Evolutionary conservation across 345 rosid species (phyloP), one percentile per base, ranked within the genome.

Genomic region (Eucalyptus caleyi): DNA sequence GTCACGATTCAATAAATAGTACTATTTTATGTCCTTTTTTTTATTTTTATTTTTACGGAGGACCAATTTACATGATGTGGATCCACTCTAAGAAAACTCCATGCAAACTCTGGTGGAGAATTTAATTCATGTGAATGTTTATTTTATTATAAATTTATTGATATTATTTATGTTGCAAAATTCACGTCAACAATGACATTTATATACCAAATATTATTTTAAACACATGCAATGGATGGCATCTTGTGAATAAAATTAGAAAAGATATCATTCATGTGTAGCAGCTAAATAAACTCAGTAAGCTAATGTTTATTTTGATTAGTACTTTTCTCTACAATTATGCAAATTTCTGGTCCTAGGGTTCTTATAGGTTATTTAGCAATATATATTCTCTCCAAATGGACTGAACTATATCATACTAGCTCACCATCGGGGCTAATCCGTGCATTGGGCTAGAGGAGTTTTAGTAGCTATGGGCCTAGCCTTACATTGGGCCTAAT

Each of bases 221-320:
- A 53, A 53, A 53, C 24, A 8, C 24, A 53, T 19, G 30, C 30
- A 60, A 11, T 60, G 30, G 24, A 53, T 3, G 67, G 67, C 67
- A 26, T 26, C 32, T 60, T 60, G 67, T 11, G n/a, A 60, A 0
- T 60, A 56, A 0, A 1, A 56, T 56, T 24, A 23, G 6, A 56
- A 56, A 56, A 56, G 12, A 56, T 56, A 56, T 53, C 56, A 53
- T 53, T 53, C 56, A 53, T 53, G 24, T 7, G 56, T 56, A 9
- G 30, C 12, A 0, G 62, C 62, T 56, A 23, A 56, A 56, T 56
- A 24, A 56, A 56, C 62, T 56, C 13, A 23, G 60, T 56, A 8
- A 24, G 27, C 60, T 56, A 8, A 27, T 56, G 60, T 56, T 23
- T 56, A 56, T 23, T 56, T 56, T 23, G 62, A 10, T 56, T 8